Evolutionary conservation across 345 rosid genomes (phyloP).

Genomic region (Laguncularia racemosa): DNA sequence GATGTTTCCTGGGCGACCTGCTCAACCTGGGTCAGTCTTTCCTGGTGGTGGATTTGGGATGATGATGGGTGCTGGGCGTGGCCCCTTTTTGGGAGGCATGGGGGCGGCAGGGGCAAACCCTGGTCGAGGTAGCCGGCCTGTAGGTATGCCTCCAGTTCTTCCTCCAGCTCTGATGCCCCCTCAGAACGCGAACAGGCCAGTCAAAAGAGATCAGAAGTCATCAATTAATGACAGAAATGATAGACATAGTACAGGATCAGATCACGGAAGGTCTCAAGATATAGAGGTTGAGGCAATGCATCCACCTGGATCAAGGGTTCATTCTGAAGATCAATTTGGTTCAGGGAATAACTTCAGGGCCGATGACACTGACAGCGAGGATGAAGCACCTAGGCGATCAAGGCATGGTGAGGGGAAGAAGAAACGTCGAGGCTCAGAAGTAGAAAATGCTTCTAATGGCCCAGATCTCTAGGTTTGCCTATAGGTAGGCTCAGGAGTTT

Average conservation of each 20-base stretch:
- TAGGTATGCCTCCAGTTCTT: conserved; percentile 35
- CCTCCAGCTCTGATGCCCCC: conserved; percentile 35
- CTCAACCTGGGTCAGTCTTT: conserved; percentile 70
- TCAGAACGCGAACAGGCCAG: conserved; percentile 35
- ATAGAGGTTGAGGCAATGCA: conserved; percentile 36
- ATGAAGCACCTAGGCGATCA: conserved; percentile 94
- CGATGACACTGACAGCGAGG: conserved; percentile 80
- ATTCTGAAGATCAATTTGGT: conserved; percentile 41
- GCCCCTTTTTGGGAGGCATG: conserved; percentile 79
- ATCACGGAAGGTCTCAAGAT: conserved; percentile 41
- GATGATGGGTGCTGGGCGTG: conserved; percentile 92
- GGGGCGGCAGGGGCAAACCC: conserved; percentile 37
- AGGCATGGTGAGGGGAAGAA: conserved; percentile 94
- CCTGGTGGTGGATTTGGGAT: conserved; percentile 82
- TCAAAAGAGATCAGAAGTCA: conserved; percentile 42
- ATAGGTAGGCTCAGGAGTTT: no score
- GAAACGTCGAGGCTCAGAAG: conserved; percentile 39
- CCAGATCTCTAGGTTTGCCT: conserved; percentile 10
- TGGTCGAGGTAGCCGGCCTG: conserved; percentile 53
- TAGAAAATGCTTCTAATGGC: conserved; percentile 11
- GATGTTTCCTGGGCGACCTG: conserved; percentile 96
- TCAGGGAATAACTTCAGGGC: conserved; percentile 46
- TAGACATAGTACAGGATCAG: conserved; percentile 33
- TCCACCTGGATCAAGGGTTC: conserved; percentile 33
- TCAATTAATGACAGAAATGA: conserved; percentile 31